Evolutionary conservation across 345 rosid genomes (phyloP), one percentile per base, ranked within the genome.

Genomic region (Sonneratia alba): DNA sequence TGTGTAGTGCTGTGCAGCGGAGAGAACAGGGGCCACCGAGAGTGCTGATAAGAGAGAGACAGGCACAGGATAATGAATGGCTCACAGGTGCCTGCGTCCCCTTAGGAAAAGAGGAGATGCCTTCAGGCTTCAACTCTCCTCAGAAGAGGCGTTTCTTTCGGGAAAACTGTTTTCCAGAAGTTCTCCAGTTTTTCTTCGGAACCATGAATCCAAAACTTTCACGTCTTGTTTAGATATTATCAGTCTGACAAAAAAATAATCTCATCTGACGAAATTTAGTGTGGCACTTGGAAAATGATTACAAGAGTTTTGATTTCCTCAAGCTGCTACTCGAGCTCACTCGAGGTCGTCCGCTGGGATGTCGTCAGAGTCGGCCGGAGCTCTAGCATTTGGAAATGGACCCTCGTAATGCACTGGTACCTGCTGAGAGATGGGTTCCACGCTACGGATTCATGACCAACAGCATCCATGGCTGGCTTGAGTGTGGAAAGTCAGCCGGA

Each of bases 371-470:
- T 27, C 32, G 32, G 32, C 32, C 32, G 32, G 0, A 27, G 32
- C 32, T 27, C 32, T 27, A 0, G 32, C 1, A 27, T 27, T 27
- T 27, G 32, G 32, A 27, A 27, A 43, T 75, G 74, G 70, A 10
- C 36, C 21, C 74, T 27, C 78, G 0, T 49, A 74, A 0, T 10
- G 37, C 0, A 40, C 45, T 0, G 78, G 70, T 48, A 49, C 5
- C 32, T 0, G 45, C 67, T 0, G 77, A 72, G 0, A 69, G 72
- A 9, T 73, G 77, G 66, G 68, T 62, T 3, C 77, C 77, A 0
- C 73, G 77, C n/a, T 74, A 74, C 9, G 77, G 77, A 13, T 62
- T 74, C 69, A 74, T 48, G 62, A 74, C 77, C 49, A 74, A 69
- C 72, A 74, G 68, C 67, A 69, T 74, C 68, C 69, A 74, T 22